Evolutionary conservation across 208 protist genomes (phyloP).

Genomic region (Leishmania tarentolae): DNA sequence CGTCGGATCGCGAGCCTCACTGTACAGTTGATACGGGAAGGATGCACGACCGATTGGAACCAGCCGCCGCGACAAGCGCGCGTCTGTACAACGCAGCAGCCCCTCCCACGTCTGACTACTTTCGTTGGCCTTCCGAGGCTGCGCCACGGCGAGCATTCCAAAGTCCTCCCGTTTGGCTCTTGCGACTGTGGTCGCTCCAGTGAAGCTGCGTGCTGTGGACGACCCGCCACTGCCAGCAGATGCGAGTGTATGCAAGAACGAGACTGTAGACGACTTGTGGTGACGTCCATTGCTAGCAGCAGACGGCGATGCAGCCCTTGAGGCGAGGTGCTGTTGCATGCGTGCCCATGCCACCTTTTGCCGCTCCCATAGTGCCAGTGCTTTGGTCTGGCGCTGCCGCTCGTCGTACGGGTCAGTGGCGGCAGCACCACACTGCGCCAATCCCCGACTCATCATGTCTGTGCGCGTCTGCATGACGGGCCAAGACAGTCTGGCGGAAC

Average conservation of each 20-base stretch:
- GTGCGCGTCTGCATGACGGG: slow-evolving; percentile 4
- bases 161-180: slow-evolving; percentile 64
- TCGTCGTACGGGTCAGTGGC: slow-evolving; percentile 41
- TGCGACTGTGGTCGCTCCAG: slow-evolving; percentile 28
- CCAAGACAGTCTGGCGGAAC: not conserved
- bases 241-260: not conserved
- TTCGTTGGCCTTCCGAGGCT: slow-evolving; percentile 27
- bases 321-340: slow-evolving; percentile 33
- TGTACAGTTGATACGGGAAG: slow-evolving; percentile 76
- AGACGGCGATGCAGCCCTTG: slow-evolving; percentile 10
- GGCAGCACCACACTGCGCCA: not conserved
- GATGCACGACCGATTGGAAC: slow-evolving; percentile 64
- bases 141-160: slow-evolving; percentile 44
- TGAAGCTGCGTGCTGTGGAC: slow-evolving; percentile 41
- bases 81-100: slow-evolving; percentile 44
- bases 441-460: not conserved
- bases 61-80: slow-evolving; percentile 40
- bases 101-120: slow-evolving; percentile 62
- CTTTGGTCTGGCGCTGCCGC: slow-evolving; percentile 67
- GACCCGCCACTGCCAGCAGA: not conserved
- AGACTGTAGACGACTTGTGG: not conserved
- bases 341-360: slow-evolving; percentile 68
- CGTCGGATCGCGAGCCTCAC: slow-evolving; percentile 43
- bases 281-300: not conserved
- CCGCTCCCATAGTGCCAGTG: slow-evolving; percentile 62